Evolutionary conservation across 2,329 filamentous ascomycete genomes (phyloP).

Genomic region (Fusarium solani-melongenae): DNA sequence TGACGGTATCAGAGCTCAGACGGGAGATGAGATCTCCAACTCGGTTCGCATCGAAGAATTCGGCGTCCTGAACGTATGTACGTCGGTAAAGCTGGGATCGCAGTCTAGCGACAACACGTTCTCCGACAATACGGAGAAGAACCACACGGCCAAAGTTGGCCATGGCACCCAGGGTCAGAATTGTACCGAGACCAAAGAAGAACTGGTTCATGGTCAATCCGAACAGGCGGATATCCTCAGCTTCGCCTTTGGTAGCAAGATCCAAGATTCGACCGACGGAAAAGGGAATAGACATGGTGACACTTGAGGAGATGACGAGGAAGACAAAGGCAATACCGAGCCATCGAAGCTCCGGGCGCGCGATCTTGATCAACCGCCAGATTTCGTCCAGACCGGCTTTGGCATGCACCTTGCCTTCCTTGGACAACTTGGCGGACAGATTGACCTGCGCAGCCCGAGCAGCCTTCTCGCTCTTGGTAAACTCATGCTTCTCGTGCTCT

Average conservation of each 20-base stretch:
- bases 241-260: conserved; percentile 79
- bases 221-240: conserved; percentile 78
- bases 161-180: conserved; percentile 84
- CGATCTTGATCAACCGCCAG: conserved; percentile 89
- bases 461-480: conserved; percentile 82
- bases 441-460: conserved; percentile 90
- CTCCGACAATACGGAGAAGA: conserved; percentile 91
- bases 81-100: conserved; percentile 89
- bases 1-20: conserved; percentile 94
- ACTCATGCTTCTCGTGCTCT: conserved; percentile 54
- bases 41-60: conserved; percentile 98
- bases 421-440: conserved; percentile 85
- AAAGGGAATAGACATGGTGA: conserved; percentile 97
- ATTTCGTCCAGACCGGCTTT: conserved; percentile 79
- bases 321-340: conserved; percentile 84
- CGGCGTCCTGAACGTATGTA: conserved; percentile 96
- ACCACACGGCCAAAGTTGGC: conserved; percentile 96
- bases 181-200: conserved; percentile 80
- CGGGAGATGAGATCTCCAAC: conserved; percentile 97
- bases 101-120: conserved; percentile 90
- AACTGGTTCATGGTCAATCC: conserved; percentile 89
- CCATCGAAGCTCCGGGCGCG: conserved; percentile 82
- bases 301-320: conserved; percentile 87
- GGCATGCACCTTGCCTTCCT: conserved; percentile 73
- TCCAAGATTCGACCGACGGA: conserved; percentile 97